Base-by-base conservation (phyloP, 108 stramenopile genomes). In the Tribonema minus region DNA sequence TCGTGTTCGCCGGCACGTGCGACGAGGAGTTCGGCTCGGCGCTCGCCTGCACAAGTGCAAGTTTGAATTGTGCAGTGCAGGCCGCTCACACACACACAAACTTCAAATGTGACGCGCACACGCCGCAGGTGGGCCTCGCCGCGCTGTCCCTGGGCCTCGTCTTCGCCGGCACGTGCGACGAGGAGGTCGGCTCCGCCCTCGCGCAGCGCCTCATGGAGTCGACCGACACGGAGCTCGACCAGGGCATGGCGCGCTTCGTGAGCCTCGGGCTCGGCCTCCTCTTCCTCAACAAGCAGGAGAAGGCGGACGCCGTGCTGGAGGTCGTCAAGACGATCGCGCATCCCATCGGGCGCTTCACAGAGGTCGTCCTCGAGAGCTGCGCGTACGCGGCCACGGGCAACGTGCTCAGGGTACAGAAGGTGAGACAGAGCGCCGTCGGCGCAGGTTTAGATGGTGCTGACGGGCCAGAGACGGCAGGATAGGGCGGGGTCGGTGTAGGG, bases 371-470 rank as follows among this genome's bases (percentile, higher is more conserved):
- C 58, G 92, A 93, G 67, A 94, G 94, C 35, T 93, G 90, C 64
- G 98, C 98, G 23, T 98, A 96, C 80, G 94, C 98, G 61, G 98
- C 95, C 46, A 94, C 93, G 64, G 98, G 98, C 28, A 96, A 99
- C 73, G 98, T 99, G 37, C 88, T 97, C 67, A 91, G 90, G 85
- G 92, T 95, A 2, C 96, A 99, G 46, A 54, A 54, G 46, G 46
- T 54, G 46, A 9, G 46, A 15, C 15, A 15, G 46, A 9, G 9
- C 46, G 46, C 46, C 9, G 46, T 54, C 15, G 9, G 46, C 46
- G 9, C 20, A 54, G 9, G 46, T 54, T n/a, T n/a, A n/a, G n/a
- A n/a, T n/a, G n/a, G n/a, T n/a, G n/a, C n/a, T n/a, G n/a, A n/a
- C n/a, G n/a, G n/a, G n/a, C n/a, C n/a, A n/a, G n/a, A n/a, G n/a